Evolutionary conservation across 148 eudicot genomes (phyloP).

Genomic region (Selenicereus undatus): DNA sequence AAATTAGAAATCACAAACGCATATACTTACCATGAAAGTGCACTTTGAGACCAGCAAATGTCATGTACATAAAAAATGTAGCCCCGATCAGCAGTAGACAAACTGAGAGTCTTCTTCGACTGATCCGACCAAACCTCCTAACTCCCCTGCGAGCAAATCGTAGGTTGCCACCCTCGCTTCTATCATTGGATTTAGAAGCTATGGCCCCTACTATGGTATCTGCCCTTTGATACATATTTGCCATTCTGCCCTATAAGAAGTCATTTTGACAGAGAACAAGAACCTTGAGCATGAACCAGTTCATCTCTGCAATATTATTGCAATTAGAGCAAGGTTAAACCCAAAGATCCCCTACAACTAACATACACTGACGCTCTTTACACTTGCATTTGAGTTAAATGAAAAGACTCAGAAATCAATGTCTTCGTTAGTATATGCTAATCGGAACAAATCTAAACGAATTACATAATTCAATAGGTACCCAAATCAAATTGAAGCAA

Average conservation of each 20-base stretch:
- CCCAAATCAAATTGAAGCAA: background rate
- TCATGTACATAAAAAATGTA: conserved; percentile 42
- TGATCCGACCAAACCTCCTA: conserved; percentile 51
- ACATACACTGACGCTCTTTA: background rate
- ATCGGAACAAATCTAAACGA: background rate
- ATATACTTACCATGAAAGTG: conserved; percentile 56
- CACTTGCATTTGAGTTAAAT: background rate
- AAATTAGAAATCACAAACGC: no score
- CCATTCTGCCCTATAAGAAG: conserved; percentile 35
- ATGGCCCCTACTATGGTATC: conserved; percentile 26
- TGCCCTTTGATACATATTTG: conserved; percentile 48
- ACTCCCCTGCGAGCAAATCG: conserved; percentile 48
- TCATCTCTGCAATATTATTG: conserved; percentile 42
- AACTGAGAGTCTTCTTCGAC: conserved; percentile 44
- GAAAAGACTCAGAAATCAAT: background rate
- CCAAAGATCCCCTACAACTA: background rate
- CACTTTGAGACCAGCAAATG: conserved; percentile 53
- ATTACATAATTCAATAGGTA: background rate
- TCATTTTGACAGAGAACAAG: conserved; percentile 33
- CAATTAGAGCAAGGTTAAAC: background rate
- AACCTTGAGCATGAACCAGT: conserved; percentile 29
- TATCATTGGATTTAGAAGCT: conserved; percentile 35
- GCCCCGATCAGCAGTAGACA: conserved; percentile 53
- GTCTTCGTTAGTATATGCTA: background rate
- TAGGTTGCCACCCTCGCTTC: conserved; percentile 37